Percentiles rank a stretch among this genome's conserved stretches.
Evolutionary conservation across 139 green algal species (phyloP).

Genomic region (Micractinium conductrix): DNA sequence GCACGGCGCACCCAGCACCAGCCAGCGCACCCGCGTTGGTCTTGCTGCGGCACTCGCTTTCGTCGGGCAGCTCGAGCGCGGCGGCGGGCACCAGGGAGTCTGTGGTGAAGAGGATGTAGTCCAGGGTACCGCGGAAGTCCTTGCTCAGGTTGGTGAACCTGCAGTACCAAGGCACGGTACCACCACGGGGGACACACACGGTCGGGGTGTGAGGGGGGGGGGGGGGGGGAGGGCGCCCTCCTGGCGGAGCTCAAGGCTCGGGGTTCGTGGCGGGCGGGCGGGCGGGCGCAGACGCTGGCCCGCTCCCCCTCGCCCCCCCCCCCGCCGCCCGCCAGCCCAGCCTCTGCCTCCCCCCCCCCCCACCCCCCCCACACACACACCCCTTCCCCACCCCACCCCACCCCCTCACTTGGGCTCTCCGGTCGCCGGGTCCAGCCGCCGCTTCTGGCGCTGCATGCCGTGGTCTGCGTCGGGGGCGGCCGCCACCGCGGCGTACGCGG

Average conservation of each 20-base stretch:
- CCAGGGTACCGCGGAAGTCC: constrained; percentile 94
- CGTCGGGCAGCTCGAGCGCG: constrained; percentile 90
- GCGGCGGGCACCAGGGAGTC: constrained; percentile 77
- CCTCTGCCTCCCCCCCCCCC: neutral
- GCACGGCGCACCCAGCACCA: neutral
- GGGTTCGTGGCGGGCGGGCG: neutral
- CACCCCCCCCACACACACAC: no score
- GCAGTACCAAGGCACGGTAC: no score
- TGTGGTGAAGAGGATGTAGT: constrained; percentile 96
- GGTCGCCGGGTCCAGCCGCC: constrained; percentile 64
- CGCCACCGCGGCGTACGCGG: constrained; percentile 58
- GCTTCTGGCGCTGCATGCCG: constrained; percentile 52
- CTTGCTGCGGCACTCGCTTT: constrained; percentile 66
- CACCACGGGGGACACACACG: no score
- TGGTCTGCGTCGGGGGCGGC: constrained; percentile 32
- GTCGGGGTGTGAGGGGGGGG: neutral
- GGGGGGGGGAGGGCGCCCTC: constrained; percentile 8
- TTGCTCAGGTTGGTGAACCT: constrained; percentile 89
- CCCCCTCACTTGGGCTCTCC: constrained; percentile 37
- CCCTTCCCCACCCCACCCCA: neutral
- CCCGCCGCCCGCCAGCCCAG: no score
- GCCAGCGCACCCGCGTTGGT: constrained; percentile 4
- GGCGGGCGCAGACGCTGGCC: neutral
- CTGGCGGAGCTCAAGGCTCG: constrained; percentile 87
- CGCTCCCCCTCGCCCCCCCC: neutral